Base-by-base conservation (phyloP, 2,329 filamentous ascomycete species). In the Talaromyces sp. region DNA sequence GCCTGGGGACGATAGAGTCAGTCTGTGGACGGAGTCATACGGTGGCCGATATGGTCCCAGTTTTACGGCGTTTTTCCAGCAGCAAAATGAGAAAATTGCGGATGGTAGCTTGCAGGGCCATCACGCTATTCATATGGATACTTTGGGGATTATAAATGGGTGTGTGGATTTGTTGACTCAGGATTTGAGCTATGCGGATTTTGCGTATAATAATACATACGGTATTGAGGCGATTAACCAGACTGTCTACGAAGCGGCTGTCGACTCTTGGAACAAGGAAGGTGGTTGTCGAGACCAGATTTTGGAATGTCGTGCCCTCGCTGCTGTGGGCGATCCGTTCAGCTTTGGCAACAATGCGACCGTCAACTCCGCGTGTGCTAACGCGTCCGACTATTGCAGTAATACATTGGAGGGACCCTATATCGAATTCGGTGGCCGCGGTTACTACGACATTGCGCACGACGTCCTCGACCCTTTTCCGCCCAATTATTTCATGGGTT, bases 121-220 rank as follows among this genome's bases (percentile, higher is more conserved):
- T 1, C 70, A 75, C 40, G 69, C 72, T n/a, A 77, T 80, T 40
- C 73, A 79, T 50, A 66, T 84, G 2, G 82, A 85, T 64, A 84
- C 83, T 0, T 70, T 86, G 1, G 77, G 83, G 0, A 82, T 86
- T 63, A 81, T 85, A 63, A 86, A 86, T 63, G 83, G 82, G 25
- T 84, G 83, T 64, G 75, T 85, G 21, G 84, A 86, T 66, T 73
- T 80, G 23, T 74, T 79, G 3, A 75, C 80, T 0, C 80, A 83
- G 68, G 76, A 76, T 62, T 77, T 79, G 1, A 76, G 74, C 35
- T 84, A 83, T 66, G 77, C 81, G 1, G 71, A 80, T 1, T 81
- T 84, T 67, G 79, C 83, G 0, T 82, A 80, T 70, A 84, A 86
- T 71, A 86, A 86, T 65, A 84, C 84, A 2, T 87, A 86, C 65